Percentiles rank a stretch among this genome's conserved stretches.
Evolutionary conservation across 805 yeast genomes (phyloP).

Genomic region (Pichia manshurica): DNA sequence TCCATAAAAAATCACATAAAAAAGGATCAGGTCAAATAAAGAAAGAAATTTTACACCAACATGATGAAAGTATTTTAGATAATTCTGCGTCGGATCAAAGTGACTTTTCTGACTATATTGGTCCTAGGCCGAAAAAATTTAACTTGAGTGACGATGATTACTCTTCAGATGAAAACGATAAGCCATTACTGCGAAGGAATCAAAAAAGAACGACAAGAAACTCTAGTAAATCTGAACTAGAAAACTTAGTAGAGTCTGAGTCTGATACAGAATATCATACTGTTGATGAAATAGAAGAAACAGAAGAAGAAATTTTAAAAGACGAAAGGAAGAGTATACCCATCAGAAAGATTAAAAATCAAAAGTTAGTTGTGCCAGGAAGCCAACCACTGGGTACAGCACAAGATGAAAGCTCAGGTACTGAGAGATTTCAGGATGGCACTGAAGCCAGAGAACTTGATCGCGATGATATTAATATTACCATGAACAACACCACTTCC

Average conservation of each 20-base stretch:
- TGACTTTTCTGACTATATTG: background rate
- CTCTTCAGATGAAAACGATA: background rate
- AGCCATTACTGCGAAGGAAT: background rate
- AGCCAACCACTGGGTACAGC: background rate
- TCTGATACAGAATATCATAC: background rate
- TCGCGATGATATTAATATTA: background rate
- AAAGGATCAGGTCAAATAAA: background rate
- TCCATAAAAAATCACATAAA: background rate
- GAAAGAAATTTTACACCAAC: background rate
- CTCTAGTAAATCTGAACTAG: background rate
- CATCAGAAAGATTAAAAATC: background rate
- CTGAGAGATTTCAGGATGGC: background rate
- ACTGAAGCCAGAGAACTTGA: background rate
- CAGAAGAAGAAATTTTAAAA: too few relatives aligned
- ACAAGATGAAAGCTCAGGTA: background rate
- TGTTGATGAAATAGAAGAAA: background rate
- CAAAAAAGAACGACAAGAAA: background rate
- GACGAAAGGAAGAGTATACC: background rate
- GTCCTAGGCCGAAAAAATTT: background rate
- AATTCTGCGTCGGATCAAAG: slow-evolving; percentile 1
- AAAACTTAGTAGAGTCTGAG: slow-evolving; percentile 3
- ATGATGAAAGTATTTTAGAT: background rate
- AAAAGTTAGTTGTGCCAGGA: background rate
- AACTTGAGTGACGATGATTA: background rate
- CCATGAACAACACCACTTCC: slow-evolving; percentile 5